Conservation (phyloP, 805 yeast species). For the Ogataea methanolica region DNA sequence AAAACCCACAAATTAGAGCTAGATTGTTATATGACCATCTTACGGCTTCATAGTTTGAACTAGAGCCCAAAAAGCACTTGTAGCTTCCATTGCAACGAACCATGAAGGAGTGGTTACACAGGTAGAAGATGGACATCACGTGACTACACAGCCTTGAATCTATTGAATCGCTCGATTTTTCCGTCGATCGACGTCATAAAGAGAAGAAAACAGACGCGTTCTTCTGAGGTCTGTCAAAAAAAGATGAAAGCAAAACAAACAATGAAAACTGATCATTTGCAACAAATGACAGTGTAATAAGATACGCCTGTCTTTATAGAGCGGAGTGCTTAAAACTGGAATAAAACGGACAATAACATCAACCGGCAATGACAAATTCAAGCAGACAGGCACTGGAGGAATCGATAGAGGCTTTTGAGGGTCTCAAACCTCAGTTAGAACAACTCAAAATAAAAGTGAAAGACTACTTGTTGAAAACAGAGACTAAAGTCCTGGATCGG, state of each 20-base stretch:
- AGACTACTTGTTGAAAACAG: slow-evolving; percentile 11
- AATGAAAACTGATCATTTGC: not conserved
- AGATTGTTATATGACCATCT: too few relatives aligned
- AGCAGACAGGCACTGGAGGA: slow-evolving; percentile 7
- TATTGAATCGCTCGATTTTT: too few relatives aligned
- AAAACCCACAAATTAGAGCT: too few relatives aligned
- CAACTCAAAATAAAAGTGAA: slow-evolving; percentile 13
- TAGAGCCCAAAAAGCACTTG: too few relatives aligned
- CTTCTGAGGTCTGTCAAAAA: not conserved
- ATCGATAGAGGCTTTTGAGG: slow-evolving; percentile 19
- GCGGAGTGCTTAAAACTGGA: too few relatives aligned
- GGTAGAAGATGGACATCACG: too few relatives aligned
- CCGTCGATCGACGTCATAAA: not conserved
- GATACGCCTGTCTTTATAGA: too few relatives aligned
- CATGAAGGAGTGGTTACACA: too few relatives aligned
- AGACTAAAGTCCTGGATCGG: slow-evolving; percentile 17
- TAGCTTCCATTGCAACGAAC: too few relatives aligned
- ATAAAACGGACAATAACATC: not conserved
- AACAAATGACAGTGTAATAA: not conserved
- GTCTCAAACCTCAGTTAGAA: slow-evolving; percentile 20
- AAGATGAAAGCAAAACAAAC: not conserved
- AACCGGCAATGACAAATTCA: not conserved
- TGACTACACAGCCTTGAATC: too few relatives aligned
- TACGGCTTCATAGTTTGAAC: too few relatives aligned
- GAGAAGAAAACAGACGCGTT: too few relatives aligned